Base-by-base conservation (phyloP, 2,329 filamentous ascomycete species). In the Talaromyces sp. region DNA sequence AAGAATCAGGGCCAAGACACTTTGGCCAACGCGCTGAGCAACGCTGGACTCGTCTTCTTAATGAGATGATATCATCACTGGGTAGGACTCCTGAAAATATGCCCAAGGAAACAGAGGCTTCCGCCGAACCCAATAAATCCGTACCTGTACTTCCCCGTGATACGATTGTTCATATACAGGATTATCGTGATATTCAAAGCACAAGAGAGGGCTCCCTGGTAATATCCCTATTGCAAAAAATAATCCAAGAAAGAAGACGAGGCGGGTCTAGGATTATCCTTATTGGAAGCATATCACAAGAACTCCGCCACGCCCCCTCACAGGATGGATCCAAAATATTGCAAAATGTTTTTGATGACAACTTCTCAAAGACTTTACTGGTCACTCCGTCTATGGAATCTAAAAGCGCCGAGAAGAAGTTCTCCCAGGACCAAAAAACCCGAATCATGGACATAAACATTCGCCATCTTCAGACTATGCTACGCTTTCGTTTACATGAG, bases 131-230 rank as follows among this genome's bases (percentile, higher is more conserved):
- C 8, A 43, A 52, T 7, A 11, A 29, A 29, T 46, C 40, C 32
- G 57, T 60, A 8, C 47, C 51, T 27, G 62, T 60, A 19, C 56
- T 58, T 24, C 55, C 49, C 48, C 62, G 67, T 64, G 67, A 79
- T 20, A 80, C 91, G 7, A 86, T 97, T 52, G 79, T 95, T 35
- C 90, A 90, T 62, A 76, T 96, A 11, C 84, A 89, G 67, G 90
- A 97, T 68, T 89, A 91, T 65, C 85, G 89, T 48, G 90, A 95
- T 58, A 79, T 99, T 8, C 84, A 82, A 62, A 82, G 83, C 65
- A 86, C 88, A 1, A 70, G 82, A 5, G 85, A 90, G 52, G 90
- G 91, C 10, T 79, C 83, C 2, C 80, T 82, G 19, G 82, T 97
- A 29, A 75, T 97, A 7, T 76, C 80, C 36, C 85, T 87, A 53